phyloP scores from a whole-genome alignment of 805 yeast genomes.

The Saccharomycopsis fermentans region DNA sequence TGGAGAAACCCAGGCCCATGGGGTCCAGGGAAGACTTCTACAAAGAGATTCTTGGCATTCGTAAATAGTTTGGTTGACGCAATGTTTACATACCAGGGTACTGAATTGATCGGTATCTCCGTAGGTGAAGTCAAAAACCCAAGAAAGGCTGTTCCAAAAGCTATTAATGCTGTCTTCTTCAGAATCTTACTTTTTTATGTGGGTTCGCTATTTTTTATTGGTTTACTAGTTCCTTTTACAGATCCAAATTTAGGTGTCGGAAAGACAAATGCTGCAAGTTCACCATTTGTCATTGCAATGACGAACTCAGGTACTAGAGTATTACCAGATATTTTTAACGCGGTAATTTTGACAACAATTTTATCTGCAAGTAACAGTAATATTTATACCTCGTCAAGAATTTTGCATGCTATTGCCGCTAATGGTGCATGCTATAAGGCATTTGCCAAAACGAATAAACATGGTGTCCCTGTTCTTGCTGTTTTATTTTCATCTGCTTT shows the following conservation, averaged over 20 bases:
- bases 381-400: slow-evolving; percentile 46
- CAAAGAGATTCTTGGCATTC: slow-evolving; percentile 45
- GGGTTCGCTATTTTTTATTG: slow-evolving; percentile 50
- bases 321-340: slow-evolving; percentile 46
- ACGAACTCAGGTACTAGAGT: slow-evolving; percentile 44
- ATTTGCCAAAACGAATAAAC: slow-evolving; percentile 48
- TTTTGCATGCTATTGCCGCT: slow-evolving; percentile 42
- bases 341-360: slow-evolving; percentile 41
- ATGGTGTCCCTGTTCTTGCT: slow-evolving; percentile 63
- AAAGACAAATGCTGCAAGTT: slow-evolving; percentile 37
- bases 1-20: slow-evolving; percentile 64
- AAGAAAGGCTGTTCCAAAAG: slow-evolving; percentile 57
- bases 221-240: slow-evolving; percentile 53
- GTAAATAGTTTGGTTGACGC: slow-evolving; percentile 41
- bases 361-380: slow-evolving; percentile 52
- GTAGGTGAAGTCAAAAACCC: slow-evolving; percentile 58
- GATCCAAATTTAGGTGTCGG: slow-evolving; percentile 35
- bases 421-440: slow-evolving; percentile 40
- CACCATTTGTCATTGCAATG: slow-evolving; percentile 63
- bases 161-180: slow-evolving; percentile 54
- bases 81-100: slow-evolving; percentile 51
- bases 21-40: slow-evolving; percentile 43
- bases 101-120: slow-evolving; percentile 48
- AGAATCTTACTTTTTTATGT: slow-evolving; percentile 56
- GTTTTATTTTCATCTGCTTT: slow-evolving; percentile 41